Conservation (phyloP, 495 filamentous ascomycete genomes). For the Ascobolus immersus region DNA sequence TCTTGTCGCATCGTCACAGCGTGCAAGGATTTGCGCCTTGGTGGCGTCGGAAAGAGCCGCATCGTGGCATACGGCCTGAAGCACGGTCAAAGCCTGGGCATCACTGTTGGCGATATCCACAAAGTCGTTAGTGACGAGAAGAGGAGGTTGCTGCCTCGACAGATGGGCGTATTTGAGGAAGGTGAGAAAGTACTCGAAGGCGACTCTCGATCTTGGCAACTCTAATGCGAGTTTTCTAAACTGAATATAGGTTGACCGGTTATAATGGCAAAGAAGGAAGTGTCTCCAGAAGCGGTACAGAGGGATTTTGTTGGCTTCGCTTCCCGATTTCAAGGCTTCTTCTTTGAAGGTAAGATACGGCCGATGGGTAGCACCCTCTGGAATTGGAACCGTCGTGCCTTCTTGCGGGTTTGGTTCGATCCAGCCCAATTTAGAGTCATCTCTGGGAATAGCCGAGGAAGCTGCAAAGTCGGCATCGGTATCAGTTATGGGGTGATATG, state of each 20-base stretch:
- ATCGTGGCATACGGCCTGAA: too few relatives aligned
- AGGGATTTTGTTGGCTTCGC: conserved; percentile 34
- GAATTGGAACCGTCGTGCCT: conserved; percentile 16
- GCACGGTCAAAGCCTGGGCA: too few relatives aligned
- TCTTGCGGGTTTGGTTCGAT: conserved; percentile 6
- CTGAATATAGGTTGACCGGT: conserved; percentile 39
- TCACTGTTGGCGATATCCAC: too few relatives aligned
- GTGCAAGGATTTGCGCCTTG: too few relatives aligned
- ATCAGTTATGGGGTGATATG: too few relatives aligned
- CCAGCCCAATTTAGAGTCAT: conserved; percentile 7
- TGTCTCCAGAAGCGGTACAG: conserved; percentile 62
- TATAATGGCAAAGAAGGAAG: conserved; percentile 50
- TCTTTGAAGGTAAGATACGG: conserved; percentile 32
- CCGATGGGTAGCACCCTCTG: conserved; percentile 27
- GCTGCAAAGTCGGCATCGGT: conserved; percentile 12
- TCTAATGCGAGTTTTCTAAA: conserved; percentile 30
- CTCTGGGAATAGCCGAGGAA: neutral
- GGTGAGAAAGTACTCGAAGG: neutral
- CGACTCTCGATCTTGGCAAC: neutral
- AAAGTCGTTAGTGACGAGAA: neutral
- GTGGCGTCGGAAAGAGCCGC: too few relatives aligned
- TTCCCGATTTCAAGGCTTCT: conserved; percentile 25
- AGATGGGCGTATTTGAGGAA: too few relatives aligned
- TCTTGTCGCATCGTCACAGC: too few relatives aligned
- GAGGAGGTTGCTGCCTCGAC: neutral